These are phyloP conservation scores for Urostyla sp. DNA, from an alignment of 73 alveolate species.

Conservation along the genomic window DNA sequence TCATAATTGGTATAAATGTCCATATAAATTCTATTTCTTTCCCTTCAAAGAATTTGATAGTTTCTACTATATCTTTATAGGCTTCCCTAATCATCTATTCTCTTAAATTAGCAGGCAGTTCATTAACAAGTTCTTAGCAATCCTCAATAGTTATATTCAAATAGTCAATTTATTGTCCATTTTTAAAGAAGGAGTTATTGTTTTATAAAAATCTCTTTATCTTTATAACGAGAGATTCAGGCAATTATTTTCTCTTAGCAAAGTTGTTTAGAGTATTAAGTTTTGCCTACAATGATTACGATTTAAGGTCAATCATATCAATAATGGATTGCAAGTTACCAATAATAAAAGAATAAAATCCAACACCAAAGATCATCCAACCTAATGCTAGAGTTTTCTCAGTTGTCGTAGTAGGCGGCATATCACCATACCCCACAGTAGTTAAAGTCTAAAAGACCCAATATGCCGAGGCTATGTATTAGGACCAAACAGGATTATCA, in stretches of 20 bases:
- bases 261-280: constrained; percentile 33
- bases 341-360: constrained; percentile 66
- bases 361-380: constrained; percentile 75
- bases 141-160: constrained; percentile 29
- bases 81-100: constrained; percentile 78
- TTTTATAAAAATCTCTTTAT: constrained; percentile 71
- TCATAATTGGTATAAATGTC: constrained; percentile 69
- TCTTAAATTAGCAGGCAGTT: constrained; percentile 79
- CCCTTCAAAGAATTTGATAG: constrained; percentile 68
- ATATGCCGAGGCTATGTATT: constrained; percentile 59
- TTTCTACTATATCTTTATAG: constrained; percentile 77
- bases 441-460: constrained; percentile 74
- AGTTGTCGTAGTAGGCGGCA: constrained; percentile 48
- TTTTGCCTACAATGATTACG: constrained; percentile 13
- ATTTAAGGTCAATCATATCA: neutral
- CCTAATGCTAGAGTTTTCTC: constrained; percentile 53
- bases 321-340: constrained; percentile 59
- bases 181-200: constrained; percentile 47
- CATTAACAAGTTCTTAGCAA: constrained; percentile 64
- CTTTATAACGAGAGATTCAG: constrained; percentile 64
- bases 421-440: constrained; percentile 77
- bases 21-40: constrained; percentile 79
- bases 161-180: too few species aligned
- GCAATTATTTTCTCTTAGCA: constrained; percentile 59
- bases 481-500: constrained; percentile 24